These are phyloP conservation scores for Diaporthe nobilis DNA, from an alignment of 2,329 filamentous ascomycete species.

Conservation along the genomic window DNA sequence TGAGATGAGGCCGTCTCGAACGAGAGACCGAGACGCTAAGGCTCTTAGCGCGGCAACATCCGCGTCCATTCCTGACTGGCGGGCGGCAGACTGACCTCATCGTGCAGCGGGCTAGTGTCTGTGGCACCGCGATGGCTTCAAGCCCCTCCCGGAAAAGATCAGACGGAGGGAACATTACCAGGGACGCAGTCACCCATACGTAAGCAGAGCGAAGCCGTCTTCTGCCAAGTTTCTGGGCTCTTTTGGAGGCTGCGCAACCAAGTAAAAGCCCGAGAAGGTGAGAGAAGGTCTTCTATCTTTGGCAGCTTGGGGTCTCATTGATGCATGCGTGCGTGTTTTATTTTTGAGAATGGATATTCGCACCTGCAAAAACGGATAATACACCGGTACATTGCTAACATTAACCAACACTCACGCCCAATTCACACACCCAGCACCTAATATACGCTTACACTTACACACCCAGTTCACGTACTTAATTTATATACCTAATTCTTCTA, in stretches of 20 bases:
- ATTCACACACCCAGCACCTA: too few relatives aligned
- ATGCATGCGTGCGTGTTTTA: background rate
- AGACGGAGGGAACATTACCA: background rate
- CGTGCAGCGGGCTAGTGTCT: slow-evolving; percentile 35
- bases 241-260: slow-evolving; percentile 7
- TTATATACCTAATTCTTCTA: too few relatives aligned
- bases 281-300: slow-evolving; percentile 18
- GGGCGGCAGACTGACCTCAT: slow-evolving; percentile 33
- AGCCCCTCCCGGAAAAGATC: background rate
- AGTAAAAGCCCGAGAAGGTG: background rate
- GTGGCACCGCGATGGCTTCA: slow-evolving; percentile 33
- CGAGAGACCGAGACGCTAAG: background rate
- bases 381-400: too few relatives aligned
- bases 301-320: slow-evolving; percentile 6
- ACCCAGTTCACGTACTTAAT: too few relatives aligned
- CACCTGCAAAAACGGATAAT: too few relatives aligned
- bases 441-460: too few relatives aligned
- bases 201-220: slow-evolving; percentile 22
- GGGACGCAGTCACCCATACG: background rate
- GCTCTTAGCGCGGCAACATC: background rate
- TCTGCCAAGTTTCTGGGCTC: slow-evolving; percentile 6
- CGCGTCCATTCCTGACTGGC: background rate
- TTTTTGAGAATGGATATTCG: too few relatives aligned
- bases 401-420: too few relatives aligned
- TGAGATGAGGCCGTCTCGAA: slow-evolving; percentile 3